Evolutionary conservation across 2,329 filamentous ascomycete genomes (phyloP).

Genomic region (Parastagonospora avenae): DNA sequence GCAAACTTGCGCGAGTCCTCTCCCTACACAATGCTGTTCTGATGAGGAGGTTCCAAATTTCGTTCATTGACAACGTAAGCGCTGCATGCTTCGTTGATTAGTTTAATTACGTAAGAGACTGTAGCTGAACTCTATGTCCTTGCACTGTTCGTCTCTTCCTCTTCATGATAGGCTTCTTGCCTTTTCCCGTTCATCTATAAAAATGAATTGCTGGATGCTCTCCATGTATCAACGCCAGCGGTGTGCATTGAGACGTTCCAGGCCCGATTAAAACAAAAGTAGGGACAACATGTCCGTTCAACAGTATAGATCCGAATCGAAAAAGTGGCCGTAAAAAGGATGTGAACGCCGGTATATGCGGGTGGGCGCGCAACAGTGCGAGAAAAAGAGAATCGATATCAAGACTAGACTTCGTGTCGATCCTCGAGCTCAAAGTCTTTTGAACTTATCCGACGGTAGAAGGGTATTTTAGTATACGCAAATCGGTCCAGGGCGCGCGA

Average conservation of each 20-base stretch:
- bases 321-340: background rate
- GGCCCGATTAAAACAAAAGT: conserved; percentile 15
- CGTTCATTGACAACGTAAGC: no score
- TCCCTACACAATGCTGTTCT: no score
- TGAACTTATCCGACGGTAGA: conserved; percentile 44
- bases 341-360: conserved; percentile 33
- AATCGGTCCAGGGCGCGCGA: conserved; percentile 18
- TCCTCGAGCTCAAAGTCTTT: conserved; percentile 44
- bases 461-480: conserved; percentile 36
- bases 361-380: conserved; percentile 19
- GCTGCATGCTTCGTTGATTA: no score
- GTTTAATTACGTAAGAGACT: no score
- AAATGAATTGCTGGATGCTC: conserved; percentile 2
- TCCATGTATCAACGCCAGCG: conserved; percentile 10
- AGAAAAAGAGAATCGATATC: conserved; percentile 6
- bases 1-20: no score
- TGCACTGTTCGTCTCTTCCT: no score
- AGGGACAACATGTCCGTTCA: conserved; percentile 5
- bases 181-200: background rate
- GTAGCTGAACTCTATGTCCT: no score
- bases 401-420: conserved; percentile 40
- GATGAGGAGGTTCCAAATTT: no score
- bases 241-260: background rate
- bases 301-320: conserved; percentile 13
- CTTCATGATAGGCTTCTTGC: background rate